Conservation (phyloP, 2,329 filamentous ascomycete genomes). For the Anisogramma anomala region DNA sequence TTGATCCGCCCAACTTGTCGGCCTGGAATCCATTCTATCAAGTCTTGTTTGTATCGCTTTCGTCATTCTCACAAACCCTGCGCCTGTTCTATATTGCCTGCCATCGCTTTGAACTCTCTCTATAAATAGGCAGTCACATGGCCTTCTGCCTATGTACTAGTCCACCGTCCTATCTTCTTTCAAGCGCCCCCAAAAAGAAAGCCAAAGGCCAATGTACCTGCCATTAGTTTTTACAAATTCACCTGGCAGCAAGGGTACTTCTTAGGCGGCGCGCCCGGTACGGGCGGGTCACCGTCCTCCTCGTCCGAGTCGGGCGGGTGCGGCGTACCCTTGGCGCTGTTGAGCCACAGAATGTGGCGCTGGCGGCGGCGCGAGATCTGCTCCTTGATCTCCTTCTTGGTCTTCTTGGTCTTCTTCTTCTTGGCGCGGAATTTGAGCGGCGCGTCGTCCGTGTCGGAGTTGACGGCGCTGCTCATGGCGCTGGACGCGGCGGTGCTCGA, state of each 20-base stretch:
- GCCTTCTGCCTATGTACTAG: too few species aligned
- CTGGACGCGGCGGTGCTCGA: conserved; percentile 39
- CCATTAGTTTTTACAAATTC: too few species aligned
- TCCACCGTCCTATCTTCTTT: too few species aligned
- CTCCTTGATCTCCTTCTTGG: conserved; percentile 91
- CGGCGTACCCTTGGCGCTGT: conserved; percentile 73
- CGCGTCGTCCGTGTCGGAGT: conserved; percentile 82
- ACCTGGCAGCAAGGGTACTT: conserved; percentile 9
- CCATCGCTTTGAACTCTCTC: too few species aligned
- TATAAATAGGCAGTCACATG: too few species aligned
- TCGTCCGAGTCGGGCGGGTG: conserved; percentile 69
- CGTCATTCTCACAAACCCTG: too few species aligned
- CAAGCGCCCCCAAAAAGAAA: too few species aligned
- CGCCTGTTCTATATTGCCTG: too few species aligned
- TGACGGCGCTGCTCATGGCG: conserved; percentile 54
- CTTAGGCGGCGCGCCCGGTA: not conserved
- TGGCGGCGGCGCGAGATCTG: conserved; percentile 75
- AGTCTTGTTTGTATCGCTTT: too few species aligned
- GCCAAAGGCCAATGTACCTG: too few species aligned
- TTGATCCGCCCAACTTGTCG: too few species aligned
- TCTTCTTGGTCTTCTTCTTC: conserved; percentile 98
- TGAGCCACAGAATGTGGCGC: conserved; percentile 76
- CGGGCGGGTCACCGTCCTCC: conserved; percentile 35
- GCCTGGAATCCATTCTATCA: too few species aligned
- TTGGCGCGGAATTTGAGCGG: conserved; percentile 76